These are phyloP conservation scores for Trichoderma citrinoviride DNA, from an alignment of 2,329 filamentous ascomycete species.

Conservation along the genomic window DNA sequence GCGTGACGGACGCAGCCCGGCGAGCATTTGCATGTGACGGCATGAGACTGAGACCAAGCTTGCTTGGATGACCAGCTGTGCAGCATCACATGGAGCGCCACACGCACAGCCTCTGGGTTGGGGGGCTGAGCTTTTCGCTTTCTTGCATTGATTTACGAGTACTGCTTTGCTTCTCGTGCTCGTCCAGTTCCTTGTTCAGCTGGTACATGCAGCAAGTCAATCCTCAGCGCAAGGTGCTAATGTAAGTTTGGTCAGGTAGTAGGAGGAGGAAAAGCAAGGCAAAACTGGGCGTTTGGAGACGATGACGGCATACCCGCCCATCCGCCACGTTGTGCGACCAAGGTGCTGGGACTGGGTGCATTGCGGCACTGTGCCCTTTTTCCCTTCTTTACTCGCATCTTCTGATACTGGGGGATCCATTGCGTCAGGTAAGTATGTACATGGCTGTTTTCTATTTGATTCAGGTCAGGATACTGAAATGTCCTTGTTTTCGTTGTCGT, in stretches of 20 bases:
- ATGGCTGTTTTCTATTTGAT: too few relatives aligned
- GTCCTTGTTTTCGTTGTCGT: too few relatives aligned
- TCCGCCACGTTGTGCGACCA: not conserved
- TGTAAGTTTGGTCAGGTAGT: too few relatives aligned
- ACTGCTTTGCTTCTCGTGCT: not conserved
- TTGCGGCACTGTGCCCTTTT: too few relatives aligned
- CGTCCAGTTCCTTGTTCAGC: too few relatives aligned
- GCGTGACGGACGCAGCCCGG: not conserved
- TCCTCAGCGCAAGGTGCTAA: not conserved
- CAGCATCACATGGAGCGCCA: slow-evolving; percentile 5
- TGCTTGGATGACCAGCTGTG: not conserved
- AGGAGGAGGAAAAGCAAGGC: not conserved
- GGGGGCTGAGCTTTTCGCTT: not conserved
- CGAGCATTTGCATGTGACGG: slow-evolving; percentile 15
- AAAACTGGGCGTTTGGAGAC: not conserved
- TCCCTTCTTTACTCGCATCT: too few relatives aligned
- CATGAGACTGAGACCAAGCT: too few relatives aligned
- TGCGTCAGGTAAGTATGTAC: too few relatives aligned
- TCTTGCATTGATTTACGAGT: not conserved
- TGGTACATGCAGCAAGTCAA: too few relatives aligned
- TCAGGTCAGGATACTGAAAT: too few relatives aligned
- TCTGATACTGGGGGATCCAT: too few relatives aligned
- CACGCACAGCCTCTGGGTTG: not conserved
- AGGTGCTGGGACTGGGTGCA: not conserved
- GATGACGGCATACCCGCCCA: slow-evolving; percentile 11